Base-by-base conservation (phyloP, 106 monocot species). In the Cymbidium sinense region DNA sequence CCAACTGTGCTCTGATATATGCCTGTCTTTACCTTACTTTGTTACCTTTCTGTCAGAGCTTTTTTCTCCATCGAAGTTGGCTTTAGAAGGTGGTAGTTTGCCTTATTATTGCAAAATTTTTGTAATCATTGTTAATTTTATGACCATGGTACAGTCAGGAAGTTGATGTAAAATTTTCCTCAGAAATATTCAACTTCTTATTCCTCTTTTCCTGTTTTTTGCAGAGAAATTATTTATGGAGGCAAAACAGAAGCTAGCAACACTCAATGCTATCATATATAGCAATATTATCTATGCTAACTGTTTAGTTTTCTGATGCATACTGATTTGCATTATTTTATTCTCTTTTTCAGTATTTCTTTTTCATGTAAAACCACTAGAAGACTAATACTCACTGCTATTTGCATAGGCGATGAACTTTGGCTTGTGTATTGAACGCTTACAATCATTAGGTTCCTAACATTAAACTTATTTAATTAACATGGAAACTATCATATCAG, bases 201-300 rank as follows among this genome's bases (percentile, higher is more conserved):
- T 81, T 36, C 10, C 50, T 65, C 77, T 78, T 82, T 23, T 84
- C 17, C 79, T 86, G 44, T 64, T 82, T 84, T 85, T 92, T 86
- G 92, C 99, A 89, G 99, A 95, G 79, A 90, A 78, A 17, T 86
- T 83, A 43, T 99, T 99, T 76, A 80, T 81, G 80, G 94, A 95
- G 86, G 99, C 94, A 70, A 99, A 99, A 76, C 43, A 77, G 85
- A 90, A 91, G 69, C 81, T 90, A 25, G n/a, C 76, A 39, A 54
- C 79, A 4, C 82, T 99, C 29, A 99, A 99, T 87, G 88, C 90
- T 35, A 55, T 92, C 70, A 87, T 99, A 83, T 99, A 92, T 65
- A 89, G 95, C 83, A 99, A 99, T 85, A 99, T 99, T 76, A 85
- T 99, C 75, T 86, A 95, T 89, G 94, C 99, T 78, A 92, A 99